Evolutionary conservation across 257 asterid genomes (phyloP), one percentile per base, ranked within the genome.

Genomic region (Jasminum sambac): DNA sequence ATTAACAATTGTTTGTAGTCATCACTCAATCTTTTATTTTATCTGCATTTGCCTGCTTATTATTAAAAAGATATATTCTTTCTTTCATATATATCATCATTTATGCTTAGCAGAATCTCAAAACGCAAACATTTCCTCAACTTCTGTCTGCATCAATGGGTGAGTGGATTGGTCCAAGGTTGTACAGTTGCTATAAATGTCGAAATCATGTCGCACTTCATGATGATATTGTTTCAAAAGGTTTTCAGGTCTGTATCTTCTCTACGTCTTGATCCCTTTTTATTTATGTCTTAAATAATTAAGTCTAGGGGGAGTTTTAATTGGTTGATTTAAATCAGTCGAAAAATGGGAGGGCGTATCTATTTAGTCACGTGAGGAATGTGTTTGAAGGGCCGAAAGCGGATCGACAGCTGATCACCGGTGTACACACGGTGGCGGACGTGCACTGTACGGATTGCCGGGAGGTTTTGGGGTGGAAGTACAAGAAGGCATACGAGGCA

Each of bases 121-220:
- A 40, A 11, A 41, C 60, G 21, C 59, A 73, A 25, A 5, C 2
- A 66, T 43, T 66, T 11, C 17, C 19, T 25, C 24, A 34, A 11
- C 36, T 30, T 30, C 36, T 11, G 12, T 21, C n/a, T 7, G 8
- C 61, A 19, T 52, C 61, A 8, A 82, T 79, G 83, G 83, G 44
- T 11, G 83, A 73, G 42, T 46, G 52, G 19, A 74, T 70, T 19
- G 80, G 85, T 26, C 86, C 85, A 26, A 72, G 86, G 68, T 14
- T 83, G 52, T 90, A 90, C 83, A 75, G 90, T 80, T 87, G 96
- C 79, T 87, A 73, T 77, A 88, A 83, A 74, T 90, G 96, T 81
- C 78, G 84, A 58, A 87, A 83, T 67, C 85, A 57, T 17, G 74
- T 90, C 46, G 89, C 90, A 50, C 74, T 86, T 72, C 95, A 83